Base-by-base conservation (phyloP, 495 filamentous ascomycete genomes). In the Penicillium steckii region DNA sequence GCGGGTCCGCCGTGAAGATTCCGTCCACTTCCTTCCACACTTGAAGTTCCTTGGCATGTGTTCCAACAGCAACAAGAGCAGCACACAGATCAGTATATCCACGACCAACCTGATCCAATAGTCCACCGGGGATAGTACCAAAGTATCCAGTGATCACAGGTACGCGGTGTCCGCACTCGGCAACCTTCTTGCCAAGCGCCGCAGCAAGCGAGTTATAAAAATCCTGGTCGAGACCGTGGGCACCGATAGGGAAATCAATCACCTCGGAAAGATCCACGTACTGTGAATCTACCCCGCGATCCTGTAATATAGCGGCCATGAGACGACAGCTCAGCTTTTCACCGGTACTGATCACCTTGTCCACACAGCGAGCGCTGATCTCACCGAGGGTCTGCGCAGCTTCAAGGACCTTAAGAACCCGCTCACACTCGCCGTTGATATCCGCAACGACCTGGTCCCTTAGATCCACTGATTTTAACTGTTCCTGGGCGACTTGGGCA, bases 11-110 rank as follows among this genome's bases (percentile, higher is more conserved):
- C 0, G 89, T 94, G 69, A 92, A 95, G 51, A 95, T 93, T 19
- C 90, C 90, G 62, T 94, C 89, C 18, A 95, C 90, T 60, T 95
- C 90, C 71, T 95, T 95, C 89, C 90, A 93, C 7, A 95, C 86
- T 62, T 96, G 91, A 19, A 95, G 76, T 61, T 96, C 91, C 26
- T 85, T 76, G 3, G 89, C 89, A 48, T 80, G 79, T 1, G 90
- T 69, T 18, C 88, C 91, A 3, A 95, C 89, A 0, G 91, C 90
- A 23, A 86, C 81, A 10, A 95, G 69, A 29, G 91, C 89, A 2
- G 90, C 90, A 60, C 91, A 95, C 29, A 96, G 80, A 70, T 96
- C 91, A 0, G 90, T 94, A 62, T 96, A 96, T 5, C 91, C 91
- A 53, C 91, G 83, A 18, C 91, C 91, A 53, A 95, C 81, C 37